phyloP scores from a whole-genome alignment of 495 filamentous ascomycete species.

The Podospora pseudoanserina region DNA sequence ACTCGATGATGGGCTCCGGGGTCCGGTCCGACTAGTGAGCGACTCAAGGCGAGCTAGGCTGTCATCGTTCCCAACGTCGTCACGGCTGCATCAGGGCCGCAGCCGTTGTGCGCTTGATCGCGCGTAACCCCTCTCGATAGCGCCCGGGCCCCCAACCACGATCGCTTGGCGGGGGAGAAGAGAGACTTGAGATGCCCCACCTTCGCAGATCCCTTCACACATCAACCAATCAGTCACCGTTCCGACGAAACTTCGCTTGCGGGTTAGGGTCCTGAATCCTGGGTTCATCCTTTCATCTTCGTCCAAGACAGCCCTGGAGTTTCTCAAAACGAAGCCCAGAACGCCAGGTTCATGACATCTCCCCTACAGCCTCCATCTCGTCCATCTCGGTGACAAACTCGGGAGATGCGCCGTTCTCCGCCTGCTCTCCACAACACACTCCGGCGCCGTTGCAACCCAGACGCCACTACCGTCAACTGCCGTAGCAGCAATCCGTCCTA shows the following conservation, averaged over 20 bases:
- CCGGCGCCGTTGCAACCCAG: neutral
- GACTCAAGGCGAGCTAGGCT: neutral
- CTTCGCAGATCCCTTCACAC: neutral
- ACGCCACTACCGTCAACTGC: neutral
- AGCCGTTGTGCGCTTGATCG: neutral
- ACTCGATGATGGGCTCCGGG: too few relatives aligned
- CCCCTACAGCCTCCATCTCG: too few relatives aligned
- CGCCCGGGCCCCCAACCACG: neutral
- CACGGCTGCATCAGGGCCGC: neutral
- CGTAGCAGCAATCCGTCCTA: neutral
- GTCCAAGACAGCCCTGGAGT: neutral
- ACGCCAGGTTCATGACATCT: too few relatives aligned
- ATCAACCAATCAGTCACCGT: neutral
- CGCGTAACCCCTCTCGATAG: neutral
- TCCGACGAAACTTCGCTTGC: neutral
- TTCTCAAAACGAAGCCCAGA: neutral
- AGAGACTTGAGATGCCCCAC: neutral
- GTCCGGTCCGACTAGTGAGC: neutral
- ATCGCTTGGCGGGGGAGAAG: neutral
- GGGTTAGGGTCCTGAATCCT: neutral
- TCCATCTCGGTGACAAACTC: neutral
- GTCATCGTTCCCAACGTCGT: slow-evolving; percentile 1
- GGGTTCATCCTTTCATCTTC: neutral
- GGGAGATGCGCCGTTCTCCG: neutral
- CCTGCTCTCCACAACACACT: neutral